A percentile compares a stretch with the other conserved stretches of the same genome.
phyloP scores from a whole-genome alignment of 805 yeast genomes.

The Wickerhamomyces hampshirensis region DNA sequence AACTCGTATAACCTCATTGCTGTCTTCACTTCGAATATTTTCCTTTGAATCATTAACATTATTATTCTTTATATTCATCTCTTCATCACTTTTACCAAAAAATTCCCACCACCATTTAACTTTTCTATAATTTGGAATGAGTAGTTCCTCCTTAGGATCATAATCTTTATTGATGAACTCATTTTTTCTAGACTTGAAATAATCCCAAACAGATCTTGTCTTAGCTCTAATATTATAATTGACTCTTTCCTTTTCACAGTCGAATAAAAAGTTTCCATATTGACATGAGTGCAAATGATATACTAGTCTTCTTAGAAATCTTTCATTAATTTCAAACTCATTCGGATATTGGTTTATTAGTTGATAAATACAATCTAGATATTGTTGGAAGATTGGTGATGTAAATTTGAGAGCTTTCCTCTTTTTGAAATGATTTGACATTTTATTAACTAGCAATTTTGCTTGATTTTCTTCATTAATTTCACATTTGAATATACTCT shows the following conservation, averaged over 20 bases:
- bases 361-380: slow-evolving; percentile 86
- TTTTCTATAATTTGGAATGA: slow-evolving; percentile 57
- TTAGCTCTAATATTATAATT: slow-evolving; percentile 37
- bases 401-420: slow-evolving; percentile 50
- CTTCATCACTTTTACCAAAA: slow-evolving; percentile 71
- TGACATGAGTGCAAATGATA: slow-evolving; percentile 93
- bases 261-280: slow-evolving; percentile 83
- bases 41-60: too few relatives aligned
- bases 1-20: too few relatives aligned
- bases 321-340: slow-evolving; percentile 80
- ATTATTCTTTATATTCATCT: slow-evolving; percentile 39
- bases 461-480: slow-evolving; percentile 36
- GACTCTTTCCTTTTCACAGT: slow-evolving; percentile 46
- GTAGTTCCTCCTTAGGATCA: slow-evolving; percentile 23
- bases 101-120: slow-evolving; percentile 89
- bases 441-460: slow-evolving; percentile 2
- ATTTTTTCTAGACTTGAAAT: slow-evolving; percentile 66
- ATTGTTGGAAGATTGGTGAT: slow-evolving; percentile 95
- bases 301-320: slow-evolving; percentile 76
- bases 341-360: slow-evolving; percentile 63
- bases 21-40: too few relatives aligned
- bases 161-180: slow-evolving; percentile 64
- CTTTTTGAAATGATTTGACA: slow-evolving; percentile 48
- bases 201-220: slow-evolving; percentile 90
- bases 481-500: slow-evolving; percentile 35